Base-by-base conservation (phyloP, 306 rosid species). In the Vigna trinervia region DNA sequence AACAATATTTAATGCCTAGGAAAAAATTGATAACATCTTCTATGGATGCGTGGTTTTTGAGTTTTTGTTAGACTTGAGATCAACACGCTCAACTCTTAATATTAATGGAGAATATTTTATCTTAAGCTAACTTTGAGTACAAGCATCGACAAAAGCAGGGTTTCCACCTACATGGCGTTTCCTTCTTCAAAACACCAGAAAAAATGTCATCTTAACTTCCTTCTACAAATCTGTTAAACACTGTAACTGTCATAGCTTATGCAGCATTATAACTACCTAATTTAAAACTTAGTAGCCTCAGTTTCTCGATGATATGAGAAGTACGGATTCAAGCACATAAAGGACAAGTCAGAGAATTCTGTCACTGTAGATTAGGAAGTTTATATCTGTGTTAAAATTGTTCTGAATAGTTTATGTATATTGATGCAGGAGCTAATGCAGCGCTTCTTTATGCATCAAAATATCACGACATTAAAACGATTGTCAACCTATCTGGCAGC, bases 401-500 rank as follows among this genome's bases (percentile, higher is more conserved):
- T 54, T 79, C 41, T 60, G 59, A 36, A 17, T 61, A 19, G 39
- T 73, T 63, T 66, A 30, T 79, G 53, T 66, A 28, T 45, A 39
- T 68, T 68, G 67, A 26, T 76, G 70, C 89, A 93, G 98, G 98
- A 73, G 97, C 90, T 50, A 65, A 79, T 70, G 96, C 57, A 50
- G 93, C 85, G 52, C 92, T 93, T 43, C 92, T 91, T 52, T 91
- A 90, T 81, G 89, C 93, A 46, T 87, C 96, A 11, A 90, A 79
- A 65, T 90, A 88, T 81, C 88, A 82, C 71, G 94, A 87, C 80
- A 36, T 87, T 50, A 52, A 41, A 45, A 80, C 84, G 1, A 92
- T 91, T 84, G 87, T 85, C 83, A 93, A 87, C 88, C 82, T 87
- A 76, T 93, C 93, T 26, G 96, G 91, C 26, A 92, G 91, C 71